A percentile compares a stretch with the other conserved stretches of the same genome.
Evolutionary conservation across 2,329 filamentous ascomycete species (phyloP).

Genomic region (Epicoccum nigrum): DNA sequence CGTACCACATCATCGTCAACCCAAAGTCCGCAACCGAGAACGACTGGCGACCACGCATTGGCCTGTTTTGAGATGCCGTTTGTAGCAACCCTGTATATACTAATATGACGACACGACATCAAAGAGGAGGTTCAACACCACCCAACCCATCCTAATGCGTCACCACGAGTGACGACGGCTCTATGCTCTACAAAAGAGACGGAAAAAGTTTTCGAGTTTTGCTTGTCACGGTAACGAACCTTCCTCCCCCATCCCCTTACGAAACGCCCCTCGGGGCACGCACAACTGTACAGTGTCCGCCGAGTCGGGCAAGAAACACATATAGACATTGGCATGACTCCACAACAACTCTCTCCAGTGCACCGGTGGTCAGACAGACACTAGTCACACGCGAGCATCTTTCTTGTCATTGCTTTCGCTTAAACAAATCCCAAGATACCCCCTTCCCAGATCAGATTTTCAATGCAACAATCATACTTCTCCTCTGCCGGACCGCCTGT

Average conservation of each 20-base stretch:
- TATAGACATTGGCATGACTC: constrained; percentile 9
- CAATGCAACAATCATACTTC: too few relatives aligned
- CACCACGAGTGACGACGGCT: background rate
- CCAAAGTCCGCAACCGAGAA: constrained; percentile 67
- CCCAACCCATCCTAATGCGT: constrained; percentile 1
- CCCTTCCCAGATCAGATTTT: constrained; percentile 31
- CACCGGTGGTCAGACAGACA: background rate
- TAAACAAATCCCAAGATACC: constrained; percentile 43
- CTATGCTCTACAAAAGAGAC: constrained; percentile 23
- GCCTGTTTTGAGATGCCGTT: constrained; percentile 49
- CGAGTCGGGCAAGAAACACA: constrained; percentile 24
- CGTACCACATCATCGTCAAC: constrained; percentile 90
- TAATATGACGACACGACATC: constrained; percentile 12
- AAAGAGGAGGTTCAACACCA: constrained; percentile 35
- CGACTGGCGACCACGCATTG: constrained; percentile 79
- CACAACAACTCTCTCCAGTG: background rate
- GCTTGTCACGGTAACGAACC: constrained; percentile 8
- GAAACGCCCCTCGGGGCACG: constrained; percentile 10
- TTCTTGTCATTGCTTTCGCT: constrained; percentile 25
- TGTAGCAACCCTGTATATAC: constrained; percentile 28
- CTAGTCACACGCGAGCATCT: constrained; percentile 8
- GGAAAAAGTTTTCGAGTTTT: constrained; percentile 24
- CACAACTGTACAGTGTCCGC: constrained; percentile 36
- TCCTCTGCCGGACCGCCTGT: too few relatives aligned
- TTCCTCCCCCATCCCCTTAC: constrained; percentile 9